These are phyloP conservation scores for Leucoagaricus sp. DNA, from an alignment of 1,284 basidiomycete genomes.

Conservation along the genomic window DNA sequence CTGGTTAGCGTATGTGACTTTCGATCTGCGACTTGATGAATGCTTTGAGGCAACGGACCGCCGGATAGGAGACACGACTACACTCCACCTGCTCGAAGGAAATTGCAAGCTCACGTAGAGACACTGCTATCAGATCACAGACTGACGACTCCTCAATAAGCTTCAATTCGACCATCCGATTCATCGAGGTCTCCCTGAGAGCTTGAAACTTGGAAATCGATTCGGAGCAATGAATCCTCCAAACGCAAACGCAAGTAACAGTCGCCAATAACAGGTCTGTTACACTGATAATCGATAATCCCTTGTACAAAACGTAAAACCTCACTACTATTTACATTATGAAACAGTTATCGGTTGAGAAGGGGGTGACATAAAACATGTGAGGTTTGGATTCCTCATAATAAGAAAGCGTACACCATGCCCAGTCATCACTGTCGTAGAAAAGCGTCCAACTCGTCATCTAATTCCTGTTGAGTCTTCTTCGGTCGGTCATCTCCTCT, in stretches of 20 bases:
- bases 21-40: background rate
- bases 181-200: background rate
- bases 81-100: background rate
- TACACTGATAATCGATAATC: too few relatives aligned
- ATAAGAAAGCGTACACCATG: background rate
- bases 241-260: too few relatives aligned
- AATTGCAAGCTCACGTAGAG: slow-evolving; percentile 3
- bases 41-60: too few relatives aligned
- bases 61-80: slow-evolving; percentile 1
- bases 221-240: too few relatives aligned
- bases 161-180: background rate
- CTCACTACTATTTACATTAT: background rate
- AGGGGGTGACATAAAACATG: background rate
- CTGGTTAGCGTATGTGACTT: background rate
- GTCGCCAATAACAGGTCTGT: too few relatives aligned
- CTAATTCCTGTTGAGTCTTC: slow-evolving; percentile 70
- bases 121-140: background rate
- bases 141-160: background rate
- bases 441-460: slow-evolving; percentile 77
- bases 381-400: background rate
- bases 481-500: slow-evolving; percentile 43
- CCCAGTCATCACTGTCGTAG: slow-evolving; percentile 25
- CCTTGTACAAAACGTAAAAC: too few relatives aligned
- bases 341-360: background rate
- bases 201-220: background rate